Evolutionary conservation across 192 early-diverging fungal genomes (phyloP).

Genomic region (Dissophora ornata): DNA sequence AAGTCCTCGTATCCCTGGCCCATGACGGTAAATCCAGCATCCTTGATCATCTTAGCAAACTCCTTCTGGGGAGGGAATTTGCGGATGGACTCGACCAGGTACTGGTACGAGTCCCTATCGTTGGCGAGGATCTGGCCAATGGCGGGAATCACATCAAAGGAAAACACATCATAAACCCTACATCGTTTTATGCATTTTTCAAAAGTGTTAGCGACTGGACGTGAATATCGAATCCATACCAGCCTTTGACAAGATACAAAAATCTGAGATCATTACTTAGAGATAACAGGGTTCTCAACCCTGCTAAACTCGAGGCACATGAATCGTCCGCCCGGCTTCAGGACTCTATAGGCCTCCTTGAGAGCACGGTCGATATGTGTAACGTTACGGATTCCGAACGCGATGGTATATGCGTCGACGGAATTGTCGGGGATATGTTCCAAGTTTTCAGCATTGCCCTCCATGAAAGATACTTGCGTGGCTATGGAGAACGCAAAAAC

Average conservation of each 20-base stretch:
- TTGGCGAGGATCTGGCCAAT: slow-evolving; percentile 89
- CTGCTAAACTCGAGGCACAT: slow-evolving; percentile 94
- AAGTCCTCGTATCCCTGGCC: slow-evolving; percentile 93
- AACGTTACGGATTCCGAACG: slow-evolving; percentile 98
- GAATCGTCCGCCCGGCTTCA: slow-evolving; percentile 96
- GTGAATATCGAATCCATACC: too few relatives aligned
- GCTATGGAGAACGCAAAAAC: slow-evolving; percentile 37
- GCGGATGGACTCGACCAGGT: slow-evolving; percentile 96
- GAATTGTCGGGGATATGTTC: slow-evolving; percentile 77
- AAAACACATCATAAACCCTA: slow-evolving; percentile 91
- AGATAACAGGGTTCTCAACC: slow-evolving; percentile 89
- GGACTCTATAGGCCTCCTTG: slow-evolving; percentile 89
- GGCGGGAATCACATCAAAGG: slow-evolving; percentile 92
- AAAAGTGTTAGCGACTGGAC: too few relatives aligned
- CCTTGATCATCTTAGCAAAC: slow-evolving; percentile 92
- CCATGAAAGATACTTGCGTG: slow-evolving; percentile 76
- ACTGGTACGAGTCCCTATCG: slow-evolving; percentile 94
- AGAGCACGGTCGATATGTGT: slow-evolving; percentile 92
- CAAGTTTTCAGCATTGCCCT: slow-evolving; percentile 92
- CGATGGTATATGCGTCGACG: slow-evolving; percentile 95
- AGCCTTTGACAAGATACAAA: too few relatives aligned
- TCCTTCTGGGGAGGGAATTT: slow-evolving; percentile 90
- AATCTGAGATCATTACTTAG: too few relatives aligned
- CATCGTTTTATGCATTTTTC: too few relatives aligned
- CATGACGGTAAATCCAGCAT: slow-evolving; percentile 90